These are phyloP conservation scores for Solanum gracilifrons DNA, from an alignment of 257 asterid genomes.

Conservation along the genomic window DNA sequence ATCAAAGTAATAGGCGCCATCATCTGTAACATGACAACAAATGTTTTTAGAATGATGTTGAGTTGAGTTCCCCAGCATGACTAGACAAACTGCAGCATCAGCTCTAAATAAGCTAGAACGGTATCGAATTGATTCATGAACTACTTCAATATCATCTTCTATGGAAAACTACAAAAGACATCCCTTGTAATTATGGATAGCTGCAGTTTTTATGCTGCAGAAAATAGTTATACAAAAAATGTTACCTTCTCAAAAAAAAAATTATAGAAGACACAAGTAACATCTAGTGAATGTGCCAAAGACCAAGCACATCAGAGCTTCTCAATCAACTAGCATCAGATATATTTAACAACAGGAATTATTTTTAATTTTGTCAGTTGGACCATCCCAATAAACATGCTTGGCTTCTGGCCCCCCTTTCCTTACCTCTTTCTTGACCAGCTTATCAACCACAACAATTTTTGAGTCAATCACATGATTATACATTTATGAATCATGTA, in stretches of 20 bases:
- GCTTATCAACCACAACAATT: background rate
- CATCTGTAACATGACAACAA: slow-evolving; percentile 35
- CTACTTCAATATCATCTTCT: background rate
- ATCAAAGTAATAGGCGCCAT: slow-evolving; percentile 83
- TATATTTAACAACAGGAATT: background rate
- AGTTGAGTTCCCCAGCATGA: background rate
- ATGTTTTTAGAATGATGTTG: background rate
- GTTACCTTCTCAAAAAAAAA: background rate
- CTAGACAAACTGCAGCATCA: background rate
- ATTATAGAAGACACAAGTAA: background rate
- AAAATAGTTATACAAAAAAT: background rate
- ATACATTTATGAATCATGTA: background rate
- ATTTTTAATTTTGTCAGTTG: background rate
- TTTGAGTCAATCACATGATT: background rate
- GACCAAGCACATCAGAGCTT: background rate
- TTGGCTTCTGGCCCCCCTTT: background rate
- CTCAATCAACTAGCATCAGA: background rate
- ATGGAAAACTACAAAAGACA: background rate
- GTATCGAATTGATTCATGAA: background rate
- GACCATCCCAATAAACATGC: background rate
- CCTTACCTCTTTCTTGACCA: background rate
- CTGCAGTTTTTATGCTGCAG: background rate
- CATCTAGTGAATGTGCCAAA: background rate
- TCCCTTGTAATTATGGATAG: background rate
- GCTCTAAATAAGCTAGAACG: background rate